phyloP scores from a whole-genome alignment of 2,329 filamentous ascomycete genomes.

The Phoma sp. region DNA sequence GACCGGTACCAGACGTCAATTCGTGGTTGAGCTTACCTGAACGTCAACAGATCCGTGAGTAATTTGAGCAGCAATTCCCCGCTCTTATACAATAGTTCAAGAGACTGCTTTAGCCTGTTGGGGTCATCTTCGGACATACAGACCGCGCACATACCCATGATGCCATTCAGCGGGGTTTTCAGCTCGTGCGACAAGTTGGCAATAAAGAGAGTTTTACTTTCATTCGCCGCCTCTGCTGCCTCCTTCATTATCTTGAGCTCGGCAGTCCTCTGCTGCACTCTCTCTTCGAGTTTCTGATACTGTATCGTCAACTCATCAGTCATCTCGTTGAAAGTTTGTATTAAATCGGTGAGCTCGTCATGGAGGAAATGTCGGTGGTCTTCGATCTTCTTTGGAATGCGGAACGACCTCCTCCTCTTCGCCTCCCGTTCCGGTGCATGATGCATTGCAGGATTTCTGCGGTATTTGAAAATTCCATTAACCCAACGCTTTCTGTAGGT shows the following conservation, averaged over 20 bases:
- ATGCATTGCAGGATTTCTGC: constrained; percentile 40
- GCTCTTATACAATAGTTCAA: constrained; percentile 89
- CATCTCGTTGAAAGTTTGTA: constrained; percentile 90
- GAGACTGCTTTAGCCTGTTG: constrained; percentile 75
- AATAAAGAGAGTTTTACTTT: constrained; percentile 97
- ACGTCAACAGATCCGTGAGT: constrained; percentile 86
- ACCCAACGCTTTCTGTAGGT: constrained; percentile 56
- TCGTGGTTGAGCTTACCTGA: constrained; percentile 45
- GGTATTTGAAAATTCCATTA: constrained; percentile 43
- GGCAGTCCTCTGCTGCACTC: constrained; percentile 80
- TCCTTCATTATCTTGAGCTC: constrained; percentile 90
- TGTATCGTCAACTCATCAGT: constrained; percentile 87
- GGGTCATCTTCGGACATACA: constrained; percentile 91
- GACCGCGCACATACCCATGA: constrained; percentile 90
- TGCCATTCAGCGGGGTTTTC: constrained; percentile 94
- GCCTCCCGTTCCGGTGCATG: constrained; percentile 48
- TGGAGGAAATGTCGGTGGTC: constrained; percentile 76
- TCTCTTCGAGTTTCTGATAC: constrained; percentile 81
- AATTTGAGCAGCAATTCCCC: constrained; percentile 84
- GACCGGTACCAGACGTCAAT: no score
- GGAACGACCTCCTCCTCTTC: constrained; percentile 65
- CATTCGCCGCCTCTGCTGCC: constrained; percentile 91
- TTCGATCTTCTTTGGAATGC: constrained; percentile 82
- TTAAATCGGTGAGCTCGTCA: constrained; percentile 85
- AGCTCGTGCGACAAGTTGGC: constrained; percentile 89